phyloP scores from a whole-genome alignment of 176 grass and related monocot genomes.

The Triticum turgidum region DNA sequence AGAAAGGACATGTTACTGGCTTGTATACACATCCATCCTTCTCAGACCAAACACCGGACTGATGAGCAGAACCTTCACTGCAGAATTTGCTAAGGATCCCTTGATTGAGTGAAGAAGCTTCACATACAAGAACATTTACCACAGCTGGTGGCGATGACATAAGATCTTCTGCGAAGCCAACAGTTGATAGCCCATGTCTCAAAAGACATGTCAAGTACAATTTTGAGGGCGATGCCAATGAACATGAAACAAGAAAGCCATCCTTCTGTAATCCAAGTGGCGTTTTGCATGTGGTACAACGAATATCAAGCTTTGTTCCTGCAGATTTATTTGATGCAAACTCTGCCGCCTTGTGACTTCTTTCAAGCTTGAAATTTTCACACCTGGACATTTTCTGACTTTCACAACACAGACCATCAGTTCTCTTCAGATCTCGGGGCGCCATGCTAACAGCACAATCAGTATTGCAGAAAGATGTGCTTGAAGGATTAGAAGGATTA shows the following conservation, averaged over 20 bases:
- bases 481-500: slow-evolving; percentile 36
- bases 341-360: slow-evolving; percentile 1
- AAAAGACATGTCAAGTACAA: slow-evolving; percentile 56
- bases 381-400: slow-evolving; percentile 25
- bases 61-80: slow-evolving; percentile 18
- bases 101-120: slow-evolving; percentile 56
- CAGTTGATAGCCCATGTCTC: slow-evolving; percentile 44
- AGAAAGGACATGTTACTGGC: slow-evolving; percentile 56
- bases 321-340: slow-evolving; percentile 14
- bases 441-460: slow-evolving; percentile 10
- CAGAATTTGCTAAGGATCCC: slow-evolving; percentile 39
- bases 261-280: slow-evolving; percentile 59
- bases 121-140: slow-evolving; percentile 52
- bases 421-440: slow-evolving; percentile 23
- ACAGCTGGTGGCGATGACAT: neutral
- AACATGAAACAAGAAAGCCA: slow-evolving; percentile 52
- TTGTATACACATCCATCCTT: slow-evolving; percentile 88
- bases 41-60: slow-evolving; percentile 66
- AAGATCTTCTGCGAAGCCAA: slow-evolving; percentile 1
- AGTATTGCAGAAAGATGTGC: slow-evolving; percentile 28
- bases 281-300: slow-evolving; percentile 63
- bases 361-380: slow-evolving; percentile 48
- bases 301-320: slow-evolving; percentile 47
- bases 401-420: slow-evolving; percentile 22
- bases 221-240: slow-evolving; percentile 52